Conservation (phyloP, 2,329 filamentous ascomycete genomes). For the Diaporthe citriasiana region DNA sequence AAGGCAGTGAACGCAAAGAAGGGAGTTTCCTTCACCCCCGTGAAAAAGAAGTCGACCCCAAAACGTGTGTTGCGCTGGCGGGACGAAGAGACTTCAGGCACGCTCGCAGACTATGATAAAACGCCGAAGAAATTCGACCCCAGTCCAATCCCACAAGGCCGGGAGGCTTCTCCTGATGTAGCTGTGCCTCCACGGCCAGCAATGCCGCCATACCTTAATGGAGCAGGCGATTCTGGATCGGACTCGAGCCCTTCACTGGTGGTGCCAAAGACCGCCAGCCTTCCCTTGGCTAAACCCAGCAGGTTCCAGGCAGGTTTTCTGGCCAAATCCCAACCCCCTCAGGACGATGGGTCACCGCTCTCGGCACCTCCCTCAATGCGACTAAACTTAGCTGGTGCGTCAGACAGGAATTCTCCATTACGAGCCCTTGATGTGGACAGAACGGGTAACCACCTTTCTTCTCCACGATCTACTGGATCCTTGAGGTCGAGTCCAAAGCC, state of each 20-base stretch:
- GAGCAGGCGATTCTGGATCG: slow-evolving; percentile 67
- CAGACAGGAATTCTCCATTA: slow-evolving; percentile 62
- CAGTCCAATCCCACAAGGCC: slow-evolving; percentile 61
- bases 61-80: slow-evolving; percentile 92
- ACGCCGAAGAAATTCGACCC: slow-evolving; percentile 81
- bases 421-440: slow-evolving; percentile 65
- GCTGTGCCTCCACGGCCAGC: slow-evolving; percentile 59
- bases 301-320: slow-evolving; percentile 93
- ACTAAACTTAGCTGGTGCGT: slow-evolving; percentile 71
- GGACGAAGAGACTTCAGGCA: slow-evolving; percentile 87
- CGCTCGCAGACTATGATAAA: slow-evolving; percentile 90
- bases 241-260: slow-evolving; percentile 72
- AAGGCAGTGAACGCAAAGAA: slow-evolving; percentile 76
- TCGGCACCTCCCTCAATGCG: slow-evolving; percentile 69
- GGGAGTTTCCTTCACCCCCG: slow-evolving; percentile 84
- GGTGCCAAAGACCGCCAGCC: slow-evolving; percentile 58
- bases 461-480: slow-evolving; percentile 51
- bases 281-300: slow-evolving; percentile 69
- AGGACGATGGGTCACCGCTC: slow-evolving; percentile 72
- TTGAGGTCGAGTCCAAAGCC: slow-evolving; percentile 51
- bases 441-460: slow-evolving; percentile 64
- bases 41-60: slow-evolving; percentile 78
- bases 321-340: slow-evolving; percentile 65
- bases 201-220: slow-evolving; percentile 67
- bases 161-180: slow-evolving; percentile 62